Evolutionary conservation across 805 yeast species (phyloP).

Genomic region (Yarrowia hollandica): DNA sequence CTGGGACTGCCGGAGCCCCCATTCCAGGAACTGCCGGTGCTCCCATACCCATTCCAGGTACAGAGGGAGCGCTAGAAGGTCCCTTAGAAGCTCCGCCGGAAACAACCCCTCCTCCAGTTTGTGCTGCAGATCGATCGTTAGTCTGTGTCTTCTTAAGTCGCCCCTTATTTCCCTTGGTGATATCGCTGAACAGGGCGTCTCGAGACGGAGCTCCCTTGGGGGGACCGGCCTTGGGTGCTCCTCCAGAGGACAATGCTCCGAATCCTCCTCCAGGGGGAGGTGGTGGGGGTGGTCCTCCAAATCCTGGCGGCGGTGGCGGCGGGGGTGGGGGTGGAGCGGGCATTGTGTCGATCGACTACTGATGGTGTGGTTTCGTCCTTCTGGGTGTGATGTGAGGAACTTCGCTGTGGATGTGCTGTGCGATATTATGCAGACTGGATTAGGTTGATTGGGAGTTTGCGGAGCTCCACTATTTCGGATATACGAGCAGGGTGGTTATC

Average conservation of each 20-base stretch:
- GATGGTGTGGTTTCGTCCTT: not conserved
- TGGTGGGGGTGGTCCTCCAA: slow-evolving; percentile 43
- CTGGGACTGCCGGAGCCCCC: slow-evolving; percentile 39
- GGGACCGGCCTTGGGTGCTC: slow-evolving; percentile 35
- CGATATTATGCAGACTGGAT: slow-evolving; percentile 26
- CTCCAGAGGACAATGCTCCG: slow-evolving; percentile 36
- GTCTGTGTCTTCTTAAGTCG: slow-evolving; percentile 61
- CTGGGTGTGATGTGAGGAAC: too few species aligned
- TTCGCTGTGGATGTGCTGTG: too few species aligned
- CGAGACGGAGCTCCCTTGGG: slow-evolving; percentile 40
- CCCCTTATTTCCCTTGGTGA: slow-evolving; percentile 60
- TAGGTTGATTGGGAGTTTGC: slow-evolving; percentile 17
- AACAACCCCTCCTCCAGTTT: slow-evolving; percentile 44
- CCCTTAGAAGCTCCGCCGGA: slow-evolving; percentile 33
- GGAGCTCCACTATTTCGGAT: slow-evolving; percentile 2
- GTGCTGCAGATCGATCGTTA: slow-evolving; percentile 65
- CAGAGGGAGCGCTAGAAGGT: slow-evolving; percentile 36
- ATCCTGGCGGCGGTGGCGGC: slow-evolving; percentile 45
- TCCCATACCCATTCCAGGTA: slow-evolving; percentile 32
- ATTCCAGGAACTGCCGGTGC: slow-evolving; percentile 38
- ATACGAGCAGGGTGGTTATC: not conserved
- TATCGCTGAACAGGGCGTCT: slow-evolving; percentile 68
- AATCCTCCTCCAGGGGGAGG: slow-evolving; percentile 40
- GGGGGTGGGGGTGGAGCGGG: slow-evolving; percentile 65
- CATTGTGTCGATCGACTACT: slow-evolving; percentile 46